Conservation (phyloP, 805 yeast genomes). For the Sugiyamaella floridensis region DNA sequence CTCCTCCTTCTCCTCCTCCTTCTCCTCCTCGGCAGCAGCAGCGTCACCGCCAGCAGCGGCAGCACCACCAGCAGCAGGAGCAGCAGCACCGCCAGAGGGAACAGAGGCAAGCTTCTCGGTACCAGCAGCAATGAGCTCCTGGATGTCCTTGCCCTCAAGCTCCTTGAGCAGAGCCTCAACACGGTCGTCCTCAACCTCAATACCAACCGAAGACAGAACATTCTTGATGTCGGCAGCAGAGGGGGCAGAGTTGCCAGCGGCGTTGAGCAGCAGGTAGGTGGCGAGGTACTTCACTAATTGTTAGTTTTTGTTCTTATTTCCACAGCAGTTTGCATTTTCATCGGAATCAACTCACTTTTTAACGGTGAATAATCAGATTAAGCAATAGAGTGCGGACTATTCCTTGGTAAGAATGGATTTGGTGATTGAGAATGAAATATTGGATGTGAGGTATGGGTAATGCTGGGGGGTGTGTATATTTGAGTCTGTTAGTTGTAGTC, state of each 20-base stretch:
- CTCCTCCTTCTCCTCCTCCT: slow-evolving; percentile 51
- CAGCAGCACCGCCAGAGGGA: slow-evolving; percentile 97
- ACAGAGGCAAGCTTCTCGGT: slow-evolving; percentile 93
- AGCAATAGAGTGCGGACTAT: slow-evolving; percentile 56
- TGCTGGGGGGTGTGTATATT: neutral
- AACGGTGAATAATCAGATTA: slow-evolving; percentile 11
- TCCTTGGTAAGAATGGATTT: slow-evolving; percentile 41
- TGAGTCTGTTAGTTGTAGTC: neutral
- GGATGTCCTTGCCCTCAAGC: slow-evolving; percentile 88
- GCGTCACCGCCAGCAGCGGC: slow-evolving; percentile 65
- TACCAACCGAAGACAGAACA: slow-evolving; percentile 90
- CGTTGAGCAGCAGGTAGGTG: slow-evolving; percentile 96
- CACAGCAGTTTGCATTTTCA: neutral
- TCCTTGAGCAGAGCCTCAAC: slow-evolving; percentile 72
- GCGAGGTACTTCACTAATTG: slow-evolving; percentile 92
- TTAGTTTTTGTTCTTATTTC: neutral
- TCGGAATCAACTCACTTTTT: slow-evolving; percentile 16
- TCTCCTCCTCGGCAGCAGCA: slow-evolving; percentile 66
- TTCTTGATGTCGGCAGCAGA: slow-evolving; percentile 84
- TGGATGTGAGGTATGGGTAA: neutral
- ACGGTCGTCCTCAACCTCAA: slow-evolving; percentile 88
- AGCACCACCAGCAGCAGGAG: slow-evolving; percentile 64
- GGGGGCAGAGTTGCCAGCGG: slow-evolving; percentile 95
- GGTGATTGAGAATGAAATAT: slow-evolving; percentile 9
- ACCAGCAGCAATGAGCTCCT: slow-evolving; percentile 91